Evolutionary conservation across 2,329 filamentous ascomycete genomes (phyloP), one percentile per base, ranked within the genome.

Genomic region (Albifimbria verrucaria): DNA sequence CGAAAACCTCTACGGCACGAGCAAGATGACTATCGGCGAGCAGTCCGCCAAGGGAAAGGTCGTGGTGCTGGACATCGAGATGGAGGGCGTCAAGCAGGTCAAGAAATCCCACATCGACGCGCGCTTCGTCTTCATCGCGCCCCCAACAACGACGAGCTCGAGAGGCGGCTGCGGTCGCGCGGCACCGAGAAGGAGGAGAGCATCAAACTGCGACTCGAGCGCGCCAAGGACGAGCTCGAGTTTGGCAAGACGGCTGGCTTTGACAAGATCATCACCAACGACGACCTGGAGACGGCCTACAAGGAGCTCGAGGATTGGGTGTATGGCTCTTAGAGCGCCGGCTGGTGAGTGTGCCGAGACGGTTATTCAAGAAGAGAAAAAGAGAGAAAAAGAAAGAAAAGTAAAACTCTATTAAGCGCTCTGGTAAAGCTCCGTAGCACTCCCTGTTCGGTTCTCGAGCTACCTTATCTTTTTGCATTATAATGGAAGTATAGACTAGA

Each of bases 71-170:
- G 93, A 97, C 70, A 97, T 97, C 66, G 93, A 97, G 78, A 96
- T 97, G 90, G 92, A 96, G 63, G 92, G 92, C 54, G 92, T 97
- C 52, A 97, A 97, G 77, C 93, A 97, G 74, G 89, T 97, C 67
- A 91, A 92, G 72, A 81, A 81, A 55, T 89, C 87, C 45, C 79
- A 79, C 61, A 82, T 93, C 57, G 81, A 86, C 54, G 89, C 91
- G 12, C 85, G 90, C 53, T 96, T 90, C 75, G 75, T 96, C 59
- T 96, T 96, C 70, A 80, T 97, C 55, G 84, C 89, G 25, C 92
- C 93, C 10, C 93, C 92, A 87, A 82, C 3, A 75, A 88, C 58
- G 86, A 88, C 64, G 81, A 85, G 51, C 79, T 97, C 39, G 92
- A 96, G 77, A 71, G 81, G 65, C 80, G 90, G 43, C 77, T 95